Evolutionary conservation across 805 yeast genomes (phyloP).

Genomic region (Lachancea cidri): DNA sequence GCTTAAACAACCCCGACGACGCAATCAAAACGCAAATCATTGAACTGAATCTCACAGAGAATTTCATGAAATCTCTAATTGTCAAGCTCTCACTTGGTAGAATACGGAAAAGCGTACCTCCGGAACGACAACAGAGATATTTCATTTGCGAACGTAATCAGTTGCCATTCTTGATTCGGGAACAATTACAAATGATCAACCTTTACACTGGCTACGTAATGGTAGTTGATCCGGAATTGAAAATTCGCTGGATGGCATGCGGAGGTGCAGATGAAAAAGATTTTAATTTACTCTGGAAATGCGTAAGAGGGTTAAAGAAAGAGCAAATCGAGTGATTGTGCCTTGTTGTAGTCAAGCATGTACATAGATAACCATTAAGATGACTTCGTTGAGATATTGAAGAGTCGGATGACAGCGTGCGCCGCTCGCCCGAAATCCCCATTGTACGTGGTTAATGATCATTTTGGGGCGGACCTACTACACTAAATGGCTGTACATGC

Average conservation of each 20-base stretch:
- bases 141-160: constrained; percentile 59
- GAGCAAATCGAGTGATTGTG: constrained; percentile 33
- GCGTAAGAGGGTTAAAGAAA: constrained; percentile 52
- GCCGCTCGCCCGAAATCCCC: not conserved
- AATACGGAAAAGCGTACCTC: constrained; percentile 41
- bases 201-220: constrained; percentile 79
- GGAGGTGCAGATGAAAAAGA: constrained; percentile 77
- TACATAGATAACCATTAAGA: too few relatives aligned
- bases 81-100: constrained; percentile 48
- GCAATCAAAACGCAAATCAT: constrained; percentile 53
- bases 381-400: too few relatives aligned
- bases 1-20: constrained; percentile 3
- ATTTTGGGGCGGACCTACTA: too few relatives aligned
- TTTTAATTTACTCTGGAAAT: constrained; percentile 54
- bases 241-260: constrained; percentile 87
- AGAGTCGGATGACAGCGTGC: too few relatives aligned
- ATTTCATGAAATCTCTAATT: constrained; percentile 59
- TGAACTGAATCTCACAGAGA: constrained; percentile 73
- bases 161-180: constrained; percentile 52
- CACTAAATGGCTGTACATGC: too few relatives aligned
- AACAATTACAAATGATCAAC: constrained; percentile 61
- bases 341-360: not conserved
- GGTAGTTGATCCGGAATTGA: constrained; percentile 65
- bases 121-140: constrained; percentile 50
- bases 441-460: too few relatives aligned